Evolutionary conservation across 345 rosid genomes (phyloP), one percentile per base, ranked within the genome.

Genomic region (Syzygium aromaticum): DNA sequence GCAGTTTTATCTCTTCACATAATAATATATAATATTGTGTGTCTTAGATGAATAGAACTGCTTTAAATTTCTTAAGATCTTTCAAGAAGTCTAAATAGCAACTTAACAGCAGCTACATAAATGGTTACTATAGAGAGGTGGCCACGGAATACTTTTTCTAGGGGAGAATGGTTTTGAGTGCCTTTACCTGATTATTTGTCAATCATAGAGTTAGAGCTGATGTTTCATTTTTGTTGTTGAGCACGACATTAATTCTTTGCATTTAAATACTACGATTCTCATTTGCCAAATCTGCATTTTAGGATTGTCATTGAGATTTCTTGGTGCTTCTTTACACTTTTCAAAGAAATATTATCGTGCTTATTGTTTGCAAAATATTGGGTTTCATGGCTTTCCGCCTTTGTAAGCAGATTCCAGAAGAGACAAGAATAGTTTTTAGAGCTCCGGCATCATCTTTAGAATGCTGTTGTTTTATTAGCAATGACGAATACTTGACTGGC

Each of bases 401-500:
- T 52, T 92, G 57, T 59, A 86, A 85, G 63, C 91, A 98, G 99
- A 94, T 98, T 49, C 98, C 98, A 77, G 98, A 98, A 89, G 92
- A 87, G 85, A 90, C 94, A 12, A 94, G 98, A 85, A 88, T 91
- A 90, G 90, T 96, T 38, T 98, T 92, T 87, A 97, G 98, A 88
- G 94, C 99, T 88, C 94, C 98, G 85, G 91, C 93, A 11, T 92
- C 98, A 5, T 94, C 98, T 90, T 93, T 98, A 88, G 99, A 98
- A 91, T 95, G 99, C 89, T 94, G 99, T 87, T 93, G 98, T 91
- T 94, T 98, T 89, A 90, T 98, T 89, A 92, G 93, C 90, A 95
- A 96, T 52, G 93, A 92, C 85, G 98, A 98, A 87, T 98, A 94
- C 90, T 89, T 98, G 86, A 93, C 98, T 89, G 99, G 99, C 89